Conservation (phyloP, 495 filamentous ascomycete species). For the Hyaloscypha variabilis region DNA sequence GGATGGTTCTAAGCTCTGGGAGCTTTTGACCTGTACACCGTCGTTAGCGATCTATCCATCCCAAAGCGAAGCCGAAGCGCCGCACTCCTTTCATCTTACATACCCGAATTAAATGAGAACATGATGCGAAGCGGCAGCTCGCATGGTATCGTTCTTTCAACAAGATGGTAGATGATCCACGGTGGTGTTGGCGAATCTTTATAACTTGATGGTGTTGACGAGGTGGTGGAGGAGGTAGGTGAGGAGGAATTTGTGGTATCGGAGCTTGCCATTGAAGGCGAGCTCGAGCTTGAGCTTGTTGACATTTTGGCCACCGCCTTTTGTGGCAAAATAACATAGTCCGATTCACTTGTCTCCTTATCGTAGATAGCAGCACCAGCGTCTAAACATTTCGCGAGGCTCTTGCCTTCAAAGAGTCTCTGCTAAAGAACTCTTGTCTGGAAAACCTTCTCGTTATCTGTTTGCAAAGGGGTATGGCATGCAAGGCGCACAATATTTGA, state of each 20-base stretch:
- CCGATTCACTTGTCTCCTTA: background rate
- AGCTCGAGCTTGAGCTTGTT: background rate
- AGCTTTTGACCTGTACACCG: constrained; percentile 22
- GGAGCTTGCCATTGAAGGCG: background rate
- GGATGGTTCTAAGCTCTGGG: constrained; percentile 14
- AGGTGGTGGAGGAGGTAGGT: constrained; percentile 11
- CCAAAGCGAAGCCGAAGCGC: background rate
- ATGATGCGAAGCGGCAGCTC: constrained; percentile 26
- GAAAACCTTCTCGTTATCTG: too few species aligned
- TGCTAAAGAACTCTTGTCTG: too few species aligned
- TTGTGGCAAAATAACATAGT: background rate
- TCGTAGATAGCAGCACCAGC: background rate
- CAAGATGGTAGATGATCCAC: constrained; percentile 25
- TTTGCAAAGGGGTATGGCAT: background rate
- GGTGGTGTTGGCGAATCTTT: background rate
- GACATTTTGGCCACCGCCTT: background rate
- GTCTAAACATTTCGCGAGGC: background rate
- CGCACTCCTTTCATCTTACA: background rate
- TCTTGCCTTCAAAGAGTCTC: background rate
- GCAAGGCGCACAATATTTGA: background rate
- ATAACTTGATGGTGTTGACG: constrained; percentile 2
- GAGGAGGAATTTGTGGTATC: constrained; percentile 9
- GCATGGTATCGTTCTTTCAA: constrained; percentile 1
- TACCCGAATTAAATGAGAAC: constrained; percentile 31
- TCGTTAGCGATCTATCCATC: constrained; percentile 4